A percentile compares a stretch with the other conserved stretches of the same genome.
Conservation (phyloP, 768 basidiomycete genomes). For the Calocera cornea region DNA sequence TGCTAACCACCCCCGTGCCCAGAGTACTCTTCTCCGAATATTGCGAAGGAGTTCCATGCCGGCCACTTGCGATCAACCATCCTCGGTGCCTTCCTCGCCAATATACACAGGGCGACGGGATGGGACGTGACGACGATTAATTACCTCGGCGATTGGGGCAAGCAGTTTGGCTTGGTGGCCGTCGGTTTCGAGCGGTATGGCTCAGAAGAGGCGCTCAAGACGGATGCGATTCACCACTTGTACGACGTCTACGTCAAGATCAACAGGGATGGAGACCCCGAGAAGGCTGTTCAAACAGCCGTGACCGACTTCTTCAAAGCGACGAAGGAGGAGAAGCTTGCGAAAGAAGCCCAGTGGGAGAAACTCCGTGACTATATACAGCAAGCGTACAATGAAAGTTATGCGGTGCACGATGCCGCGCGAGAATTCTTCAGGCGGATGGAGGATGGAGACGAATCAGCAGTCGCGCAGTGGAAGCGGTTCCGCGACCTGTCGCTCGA, state of each 20-base stretch:
- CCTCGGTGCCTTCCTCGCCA: conserved; percentile 87
- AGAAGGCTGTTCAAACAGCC: conserved; percentile 1
- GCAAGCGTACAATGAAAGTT: not conserved
- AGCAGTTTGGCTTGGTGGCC: conserved; percentile 86
- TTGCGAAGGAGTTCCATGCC: conserved; percentile 96
- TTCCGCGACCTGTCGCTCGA: conserved; percentile 87
- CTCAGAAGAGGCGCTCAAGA: conserved; percentile 63
- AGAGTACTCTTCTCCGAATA: conserved; percentile 94
- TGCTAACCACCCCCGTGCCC: conserved; percentile 11
- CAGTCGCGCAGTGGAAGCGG: conserved; percentile 75
- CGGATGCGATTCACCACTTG: conserved; percentile 87
- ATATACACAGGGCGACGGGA: conserved; percentile 81
- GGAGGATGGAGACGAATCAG: conserved; percentile 81
- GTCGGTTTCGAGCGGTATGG: conserved; percentile 89
- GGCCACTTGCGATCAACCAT: conserved; percentile 97
- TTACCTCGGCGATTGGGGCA: conserved; percentile 97
- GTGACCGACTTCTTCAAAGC: not conserved
- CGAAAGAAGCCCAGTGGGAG: conserved; percentile 3
- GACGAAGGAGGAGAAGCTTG: not conserved
- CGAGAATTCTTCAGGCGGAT: conserved; percentile 85
- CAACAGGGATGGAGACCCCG: conserved; percentile 45
- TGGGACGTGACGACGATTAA: conserved; percentile 89
- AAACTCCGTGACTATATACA: conserved; percentile 34
- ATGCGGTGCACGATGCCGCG: conserved; percentile 52
- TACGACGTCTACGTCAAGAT: conserved; percentile 92